These are phyloP conservation scores for Russula lepida DNA, from an alignment of 768 basidiomycete species.

Conservation along the genomic window DNA sequence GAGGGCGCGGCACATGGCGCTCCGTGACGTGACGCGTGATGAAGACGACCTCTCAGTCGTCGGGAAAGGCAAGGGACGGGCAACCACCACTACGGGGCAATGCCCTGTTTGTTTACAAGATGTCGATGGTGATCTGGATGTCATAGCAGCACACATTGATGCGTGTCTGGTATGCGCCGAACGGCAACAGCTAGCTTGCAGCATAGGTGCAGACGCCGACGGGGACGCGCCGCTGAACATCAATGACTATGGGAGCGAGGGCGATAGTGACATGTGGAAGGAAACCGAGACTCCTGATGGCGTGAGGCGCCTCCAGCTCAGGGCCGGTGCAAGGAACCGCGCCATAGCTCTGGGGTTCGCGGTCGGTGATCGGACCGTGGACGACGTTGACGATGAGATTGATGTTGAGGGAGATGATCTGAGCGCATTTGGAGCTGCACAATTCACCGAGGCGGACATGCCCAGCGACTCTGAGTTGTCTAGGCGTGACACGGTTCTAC, in stretches of 20 bases:
- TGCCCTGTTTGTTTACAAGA: slow-evolving; percentile 62
- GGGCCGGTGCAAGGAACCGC: not conserved
- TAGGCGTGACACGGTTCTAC: slow-evolving; percentile 6
- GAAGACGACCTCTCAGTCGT: slow-evolving; percentile 32
- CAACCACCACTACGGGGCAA: slow-evolving; percentile 24
- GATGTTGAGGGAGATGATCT: slow-evolving; percentile 76
- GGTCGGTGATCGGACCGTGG: slow-evolving; percentile 44
- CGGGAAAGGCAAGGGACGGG: slow-evolving; percentile 21
- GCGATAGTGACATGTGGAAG: slow-evolving; percentile 35
- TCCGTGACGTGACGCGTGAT: slow-evolving; percentile 60
- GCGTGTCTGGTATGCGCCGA: slow-evolving; percentile 59
- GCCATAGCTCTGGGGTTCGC: slow-evolving; percentile 44
- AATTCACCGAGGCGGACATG: slow-evolving; percentile 72
- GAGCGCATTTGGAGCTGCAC: slow-evolving; percentile 53
- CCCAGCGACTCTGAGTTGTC: not conserved
- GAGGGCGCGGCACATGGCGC: slow-evolving; percentile 55
- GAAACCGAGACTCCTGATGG: slow-evolving; percentile 29
- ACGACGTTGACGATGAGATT: slow-evolving; percentile 71
- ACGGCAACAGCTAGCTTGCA: not conserved
- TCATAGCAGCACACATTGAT: slow-evolving; percentile 75
- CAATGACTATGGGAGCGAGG: slow-evolving; percentile 18
- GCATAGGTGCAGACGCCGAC: slow-evolving; percentile 29
- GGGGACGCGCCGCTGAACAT: slow-evolving; percentile 22
- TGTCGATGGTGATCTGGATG: slow-evolving; percentile 60
- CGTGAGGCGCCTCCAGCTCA: slow-evolving; percentile 2